Conservation (phyloP, 129 eudicot species). For the Artemisia tridentata region DNA sequence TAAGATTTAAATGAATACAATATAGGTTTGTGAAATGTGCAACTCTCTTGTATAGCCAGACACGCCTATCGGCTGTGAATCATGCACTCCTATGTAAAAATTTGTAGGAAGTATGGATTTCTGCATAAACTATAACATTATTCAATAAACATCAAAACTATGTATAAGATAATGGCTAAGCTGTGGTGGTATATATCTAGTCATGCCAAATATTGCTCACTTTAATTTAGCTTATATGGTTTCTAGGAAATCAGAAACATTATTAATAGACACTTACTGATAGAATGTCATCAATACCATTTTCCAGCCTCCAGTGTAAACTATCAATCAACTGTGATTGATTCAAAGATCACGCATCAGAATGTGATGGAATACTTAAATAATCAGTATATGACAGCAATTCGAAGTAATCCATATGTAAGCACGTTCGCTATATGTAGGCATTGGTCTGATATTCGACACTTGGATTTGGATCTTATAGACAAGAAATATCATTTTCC, state of each 20-base stretch:
- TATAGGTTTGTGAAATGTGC: too few species aligned
- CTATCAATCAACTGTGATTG: constrained; percentile 58
- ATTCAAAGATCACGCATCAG: constrained; percentile 17
- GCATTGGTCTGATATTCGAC: too few species aligned
- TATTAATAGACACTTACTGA: constrained; percentile 38
- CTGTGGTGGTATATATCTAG: too few species aligned
- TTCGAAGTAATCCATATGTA: too few species aligned
- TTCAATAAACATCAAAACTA: too few species aligned
- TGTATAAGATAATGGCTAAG: neutral
- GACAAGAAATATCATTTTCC: too few species aligned
- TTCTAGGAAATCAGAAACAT: neutral
- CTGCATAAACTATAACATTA: constrained; percentile 29
- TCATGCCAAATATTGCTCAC: neutral
- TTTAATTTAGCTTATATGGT: neutral
- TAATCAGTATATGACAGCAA: too few species aligned
- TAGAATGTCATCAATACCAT: constrained; percentile 61
- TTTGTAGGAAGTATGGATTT: constrained; percentile 54
- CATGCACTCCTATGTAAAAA: constrained; percentile 57
- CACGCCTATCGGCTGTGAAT: constrained; percentile 62
- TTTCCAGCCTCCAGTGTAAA: constrained; percentile 64
- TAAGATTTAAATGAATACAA: too few species aligned
- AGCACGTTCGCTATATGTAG: neutral
- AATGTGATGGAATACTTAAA: neutral
- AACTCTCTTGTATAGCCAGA: constrained; percentile 49
- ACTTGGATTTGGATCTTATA: too few species aligned